Conservation (phyloP, 2,329 filamentous ascomycete genomes). For the Leptographium lundbergii region DNA sequence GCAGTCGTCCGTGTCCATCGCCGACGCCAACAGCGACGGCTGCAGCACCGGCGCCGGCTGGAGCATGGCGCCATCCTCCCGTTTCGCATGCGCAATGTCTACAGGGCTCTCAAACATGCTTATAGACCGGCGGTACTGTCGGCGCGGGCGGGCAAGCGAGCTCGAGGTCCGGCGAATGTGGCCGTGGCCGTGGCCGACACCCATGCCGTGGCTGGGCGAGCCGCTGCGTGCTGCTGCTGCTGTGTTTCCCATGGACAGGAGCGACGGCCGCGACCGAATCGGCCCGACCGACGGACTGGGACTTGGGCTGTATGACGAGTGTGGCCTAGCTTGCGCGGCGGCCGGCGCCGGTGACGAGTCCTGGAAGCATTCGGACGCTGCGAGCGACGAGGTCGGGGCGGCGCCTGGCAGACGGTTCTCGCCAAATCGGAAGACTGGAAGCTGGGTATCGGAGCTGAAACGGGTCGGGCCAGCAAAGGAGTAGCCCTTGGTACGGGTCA, state of each 20-base stretch:
- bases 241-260: conserved; percentile 40
- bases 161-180: conserved; percentile 63
- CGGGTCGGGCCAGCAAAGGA: conserved; percentile 54
- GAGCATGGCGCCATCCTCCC: conserved; percentile 31
- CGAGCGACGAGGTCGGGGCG: conserved; percentile 40
- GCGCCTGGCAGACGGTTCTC: conserved; percentile 13
- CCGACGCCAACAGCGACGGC: conserved; percentile 52
- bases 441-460: conserved; percentile 48
- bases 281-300: conserved; percentile 30
- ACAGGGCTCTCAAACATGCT: conserved; percentile 96
- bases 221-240: conserved; percentile 42
- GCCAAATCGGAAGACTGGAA: conserved; percentile 67
- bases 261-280: conserved; percentile 52
- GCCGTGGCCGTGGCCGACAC: conserved; percentile 15
- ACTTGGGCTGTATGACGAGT: conserved; percentile 43
- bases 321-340: conserved; percentile 15
- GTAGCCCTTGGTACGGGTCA: conserved; percentile 62
- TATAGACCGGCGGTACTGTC: conserved; percentile 80
- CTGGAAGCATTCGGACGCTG: conserved; percentile 68
- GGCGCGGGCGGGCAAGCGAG: conserved; percentile 62
- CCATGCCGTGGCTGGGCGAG: conserved; percentile 39
- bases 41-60: conserved; percentile 34
- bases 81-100: conserved; percentile 73
- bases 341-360: conserved; percentile 54
- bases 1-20: conserved; percentile 69